Evolutionary conservation across 306 rosid species (phyloP).

Genomic region (Canavalia ensiformis): DNA sequence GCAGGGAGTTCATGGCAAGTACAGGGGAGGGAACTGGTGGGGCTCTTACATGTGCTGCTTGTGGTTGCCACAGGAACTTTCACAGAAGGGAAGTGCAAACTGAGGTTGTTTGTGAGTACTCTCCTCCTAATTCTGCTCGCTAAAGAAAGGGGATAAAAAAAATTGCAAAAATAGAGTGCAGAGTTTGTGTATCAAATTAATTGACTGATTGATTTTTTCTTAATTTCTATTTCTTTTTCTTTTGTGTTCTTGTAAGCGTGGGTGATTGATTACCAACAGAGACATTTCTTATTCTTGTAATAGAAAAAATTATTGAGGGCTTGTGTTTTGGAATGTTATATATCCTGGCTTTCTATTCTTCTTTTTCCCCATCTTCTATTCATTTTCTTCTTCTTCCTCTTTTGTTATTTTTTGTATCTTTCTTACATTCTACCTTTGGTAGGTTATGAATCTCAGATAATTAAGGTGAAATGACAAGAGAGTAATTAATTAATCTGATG

Average conservation of each 20-base stretch:
- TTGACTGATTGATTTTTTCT: constrained; percentile 46
- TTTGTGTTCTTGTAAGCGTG: constrained; percentile 46
- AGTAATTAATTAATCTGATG: not conserved
- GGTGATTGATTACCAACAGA: constrained; percentile 31
- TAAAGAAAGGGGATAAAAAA: not conserved
- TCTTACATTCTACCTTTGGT: not conserved
- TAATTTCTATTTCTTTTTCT: constrained; percentile 4
- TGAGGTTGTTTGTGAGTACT: constrained; percentile 93
- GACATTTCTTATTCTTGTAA: constrained; percentile 37
- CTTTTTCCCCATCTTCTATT: not conserved
- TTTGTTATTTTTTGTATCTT: not conserved
- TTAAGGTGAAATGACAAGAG: not conserved
- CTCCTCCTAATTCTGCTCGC: constrained; percentile 70
- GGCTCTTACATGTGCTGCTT: constrained; percentile 86
- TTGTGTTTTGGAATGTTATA: constrained; percentile 35
- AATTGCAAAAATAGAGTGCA: not conserved
- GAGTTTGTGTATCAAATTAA: constrained; percentile 47
- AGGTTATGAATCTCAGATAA: not conserved
- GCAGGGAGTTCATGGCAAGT: constrained; percentile 86
- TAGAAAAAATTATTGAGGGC: constrained; percentile 33
- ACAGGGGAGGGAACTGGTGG: constrained; percentile 65
- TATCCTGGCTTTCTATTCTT: not conserved
- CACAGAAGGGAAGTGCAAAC: constrained; percentile 82
- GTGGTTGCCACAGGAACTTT: constrained; percentile 91
- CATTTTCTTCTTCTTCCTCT: constrained; percentile 6